Base-by-base conservation (phyloP, 2,329 filamentous ascomycete species). In the Tolypocladium paradoxum region DNA sequence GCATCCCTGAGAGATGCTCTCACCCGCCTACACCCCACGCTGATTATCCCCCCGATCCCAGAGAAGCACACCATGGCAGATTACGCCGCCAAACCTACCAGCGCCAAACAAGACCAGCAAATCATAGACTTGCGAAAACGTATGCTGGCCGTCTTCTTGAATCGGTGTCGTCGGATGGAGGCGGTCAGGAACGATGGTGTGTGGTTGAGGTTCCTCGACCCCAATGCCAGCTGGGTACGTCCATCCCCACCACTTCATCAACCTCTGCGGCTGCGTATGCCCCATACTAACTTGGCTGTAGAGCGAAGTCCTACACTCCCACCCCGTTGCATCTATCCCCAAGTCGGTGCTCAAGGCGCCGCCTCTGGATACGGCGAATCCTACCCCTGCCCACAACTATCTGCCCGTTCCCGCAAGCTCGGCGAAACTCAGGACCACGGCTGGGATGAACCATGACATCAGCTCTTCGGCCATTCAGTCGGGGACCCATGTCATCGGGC, bases 41-140 rank as follows among this genome's bases (percentile, higher is more conserved):
- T 99, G 43, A 88, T 99, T 62, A 88, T 99, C 51, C 95, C 93
- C 8, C 93, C 93, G 3, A 99, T 99, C 63, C 93, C 93, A 24
- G 95, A 99, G 73, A 99, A 99, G 71, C 93, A 99, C 70, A 93
- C 90, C 47, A 95, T 99, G 87, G 92, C 92, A 56, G 93, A 99
- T 69, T 99, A 99, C 66, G 93, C 93, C 18, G 91, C 95, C 31
- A 97, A 96, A 63, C 93, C 95, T 2, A 99, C 93, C 37, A 96
- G 92, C 64, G 95, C 95, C 20, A 99, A 96, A 69, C 92, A 99
- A 70, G 95, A 99, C 67, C 86, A 90, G 54, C 88, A 92, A 56
- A 99, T 97, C 47, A 99, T 99, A 58, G 93, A 99, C 65, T 75
- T 97, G 59, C 83, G 93, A 55, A 97, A 97, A 75, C 88, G 93